Evolutionary conservation across 768 basidiomycete genomes (phyloP).

Genomic region (Chalciporus chontae): DNA sequence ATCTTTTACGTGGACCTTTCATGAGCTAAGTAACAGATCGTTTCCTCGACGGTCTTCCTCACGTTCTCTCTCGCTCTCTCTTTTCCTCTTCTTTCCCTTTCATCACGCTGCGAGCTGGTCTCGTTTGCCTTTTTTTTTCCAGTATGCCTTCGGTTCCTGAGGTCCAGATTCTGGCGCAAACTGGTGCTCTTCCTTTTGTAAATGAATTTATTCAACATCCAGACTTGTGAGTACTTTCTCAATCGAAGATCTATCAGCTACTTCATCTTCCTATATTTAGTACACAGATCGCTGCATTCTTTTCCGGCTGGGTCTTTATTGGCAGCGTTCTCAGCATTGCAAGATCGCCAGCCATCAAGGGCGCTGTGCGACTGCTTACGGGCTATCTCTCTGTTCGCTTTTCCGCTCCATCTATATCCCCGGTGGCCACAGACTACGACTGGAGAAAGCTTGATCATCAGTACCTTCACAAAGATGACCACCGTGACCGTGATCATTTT

Average conservation of each 20-base stretch:
- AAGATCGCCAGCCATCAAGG: constrained; percentile 10
- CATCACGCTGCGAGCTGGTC: constrained; percentile 22
- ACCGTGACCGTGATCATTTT: not conserved
- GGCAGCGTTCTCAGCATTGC: constrained; percentile 28
- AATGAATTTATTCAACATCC: constrained; percentile 31
- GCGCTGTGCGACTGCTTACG: not conserved
- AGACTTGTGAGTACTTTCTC: constrained; percentile 28
- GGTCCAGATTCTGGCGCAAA: constrained; percentile 2
- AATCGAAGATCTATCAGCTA: not conserved
- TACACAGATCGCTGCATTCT: constrained; percentile 36
- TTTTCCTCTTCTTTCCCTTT: not conserved
- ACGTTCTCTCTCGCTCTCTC: not conserved
- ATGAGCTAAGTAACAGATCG: no score
- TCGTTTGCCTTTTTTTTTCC: constrained; percentile 5
- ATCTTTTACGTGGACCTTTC: no score
- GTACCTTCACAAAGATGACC: not conserved
- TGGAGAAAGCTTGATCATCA: not conserved
- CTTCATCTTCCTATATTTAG: constrained; percentile 18
- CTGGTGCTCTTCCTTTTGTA: constrained; percentile 7
- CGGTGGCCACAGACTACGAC: not conserved
- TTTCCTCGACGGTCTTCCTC: not conserved
- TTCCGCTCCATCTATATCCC: not conserved
- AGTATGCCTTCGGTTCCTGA: not conserved
- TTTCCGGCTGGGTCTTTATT: constrained; percentile 40
- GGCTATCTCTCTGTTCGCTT: not conserved